Evolutionary conservation across 164 flowering plant species (phyloP).

Genomic region (Tetracentron sinense): DNA sequence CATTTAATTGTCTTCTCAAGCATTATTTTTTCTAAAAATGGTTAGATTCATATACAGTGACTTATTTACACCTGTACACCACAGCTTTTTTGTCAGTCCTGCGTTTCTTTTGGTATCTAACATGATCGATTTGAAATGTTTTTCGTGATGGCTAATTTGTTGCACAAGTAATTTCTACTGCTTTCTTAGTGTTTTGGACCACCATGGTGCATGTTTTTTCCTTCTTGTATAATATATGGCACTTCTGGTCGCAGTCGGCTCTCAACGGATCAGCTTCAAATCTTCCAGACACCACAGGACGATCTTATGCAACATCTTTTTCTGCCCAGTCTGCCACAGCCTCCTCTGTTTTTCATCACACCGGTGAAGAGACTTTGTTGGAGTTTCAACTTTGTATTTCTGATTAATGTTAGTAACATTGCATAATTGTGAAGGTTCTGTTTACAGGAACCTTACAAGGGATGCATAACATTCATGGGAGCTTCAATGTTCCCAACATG

Average conservation of each 20-base stretch:
- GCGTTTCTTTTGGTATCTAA: neutral
- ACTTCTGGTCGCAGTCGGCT: conserved; percentile 47
- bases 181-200: neutral
- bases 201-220: neutral
- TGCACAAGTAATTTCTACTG: neutral
- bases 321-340: conserved; percentile 76
- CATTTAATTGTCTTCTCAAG: too few species aligned
- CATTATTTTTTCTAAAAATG: too few species aligned
- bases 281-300: conserved; percentile 61
- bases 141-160: neutral
- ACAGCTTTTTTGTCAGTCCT: neutral
- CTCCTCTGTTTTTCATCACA: conserved; percentile 66
- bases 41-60: too few species aligned
- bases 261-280: conserved; percentile 70
- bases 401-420: neutral
- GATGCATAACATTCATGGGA: conserved; percentile 70
- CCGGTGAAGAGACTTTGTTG: conserved; percentile 37
- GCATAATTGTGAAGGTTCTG: neutral
- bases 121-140: neutral
- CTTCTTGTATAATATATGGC: neutral
- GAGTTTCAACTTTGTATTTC: neutral
- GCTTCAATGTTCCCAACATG: conserved; percentile 67
- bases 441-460: conserved; percentile 61
- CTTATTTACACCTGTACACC: too few species aligned
- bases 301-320: conserved; percentile 63